Evolutionary conservation across 768 basidiomycete species (phyloP).

Genomic region (Boletus vinaceobasis): DNA sequence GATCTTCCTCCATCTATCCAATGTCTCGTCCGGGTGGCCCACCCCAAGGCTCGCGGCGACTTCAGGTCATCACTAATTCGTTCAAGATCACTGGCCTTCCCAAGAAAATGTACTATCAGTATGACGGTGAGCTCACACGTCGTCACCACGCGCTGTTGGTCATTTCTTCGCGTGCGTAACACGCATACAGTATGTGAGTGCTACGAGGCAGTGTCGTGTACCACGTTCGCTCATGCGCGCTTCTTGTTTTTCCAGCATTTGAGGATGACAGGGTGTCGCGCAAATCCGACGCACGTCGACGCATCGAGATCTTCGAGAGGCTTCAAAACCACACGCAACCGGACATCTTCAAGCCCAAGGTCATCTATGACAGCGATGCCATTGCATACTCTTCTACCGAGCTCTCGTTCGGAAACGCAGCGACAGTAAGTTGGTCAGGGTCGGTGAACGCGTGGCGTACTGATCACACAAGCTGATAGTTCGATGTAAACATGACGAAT

Average conservation of each 20-base stretch:
- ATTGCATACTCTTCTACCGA: conserved; percentile 38
- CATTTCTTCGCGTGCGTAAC: conserved; percentile 1
- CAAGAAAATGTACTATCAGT: conserved; percentile 26
- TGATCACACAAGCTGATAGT: conserved; percentile 25
- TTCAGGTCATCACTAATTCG: conserved; percentile 33
- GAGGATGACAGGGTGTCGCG: conserved; percentile 2
- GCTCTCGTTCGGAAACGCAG: conserved; percentile 32
- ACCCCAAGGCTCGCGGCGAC: conserved; percentile 10
- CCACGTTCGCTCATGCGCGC: neutral
- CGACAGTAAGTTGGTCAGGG: conserved; percentile 23
- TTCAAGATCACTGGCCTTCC: conserved; percentile 32
- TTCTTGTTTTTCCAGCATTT: conserved; percentile 13
- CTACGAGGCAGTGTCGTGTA: neutral
- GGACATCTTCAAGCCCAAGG: conserved; percentile 37
- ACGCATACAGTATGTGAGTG: conserved; percentile 27
- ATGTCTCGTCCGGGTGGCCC: conserved; percentile 23
- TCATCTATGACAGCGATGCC: conserved; percentile 45
- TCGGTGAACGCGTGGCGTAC: neutral
- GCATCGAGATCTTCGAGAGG: conserved; percentile 29
- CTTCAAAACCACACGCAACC: conserved; percentile 40
- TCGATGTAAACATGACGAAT: conserved; percentile 34
- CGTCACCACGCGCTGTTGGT: conserved; percentile 1
- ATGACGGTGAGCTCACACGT: conserved; percentile 28
- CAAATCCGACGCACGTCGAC: conserved; percentile 10
- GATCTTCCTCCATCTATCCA: conserved; percentile 4